These are phyloP conservation scores for Ambrosia hybrid DNA, from an alignment of 140 eudicot genomes.

Conservation along the genomic window DNA sequence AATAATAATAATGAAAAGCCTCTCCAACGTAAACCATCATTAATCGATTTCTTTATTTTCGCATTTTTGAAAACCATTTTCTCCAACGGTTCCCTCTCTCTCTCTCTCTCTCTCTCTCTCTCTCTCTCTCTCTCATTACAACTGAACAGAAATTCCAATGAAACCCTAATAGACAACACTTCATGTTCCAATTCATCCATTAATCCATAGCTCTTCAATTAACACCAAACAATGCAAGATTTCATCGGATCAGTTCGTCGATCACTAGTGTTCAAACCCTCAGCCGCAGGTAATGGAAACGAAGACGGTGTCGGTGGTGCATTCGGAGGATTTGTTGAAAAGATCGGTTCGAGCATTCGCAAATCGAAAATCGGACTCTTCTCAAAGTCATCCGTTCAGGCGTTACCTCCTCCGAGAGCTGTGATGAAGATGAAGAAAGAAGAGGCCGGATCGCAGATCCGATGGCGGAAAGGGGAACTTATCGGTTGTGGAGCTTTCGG, in stretches of 20 bases:
- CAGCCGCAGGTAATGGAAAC: slow-evolving; percentile 39
- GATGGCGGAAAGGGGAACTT: slow-evolving; percentile 95
- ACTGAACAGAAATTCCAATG: slow-evolving; percentile 5
- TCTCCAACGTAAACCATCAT: slow-evolving; percentile 30
- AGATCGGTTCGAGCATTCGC: slow-evolving; percentile 82
- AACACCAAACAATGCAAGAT: slow-evolving; percentile 58
- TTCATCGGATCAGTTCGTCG: slow-evolving; percentile 93
- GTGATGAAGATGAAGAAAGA: slow-evolving; percentile 20
- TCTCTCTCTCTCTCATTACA: neutral
- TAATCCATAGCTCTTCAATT: slow-evolving; percentile 4
- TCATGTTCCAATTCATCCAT: slow-evolving; percentile 21
- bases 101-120: slow-evolving; percentile 20
- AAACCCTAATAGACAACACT: neutral
- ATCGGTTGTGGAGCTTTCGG: slow-evolving; percentile 98
- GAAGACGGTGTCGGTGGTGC: slow-evolving; percentile 39
- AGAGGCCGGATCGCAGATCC: slow-evolving; percentile 62
- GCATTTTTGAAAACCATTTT: neutral
- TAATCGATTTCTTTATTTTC: slow-evolving; percentile 39
- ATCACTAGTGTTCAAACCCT: slow-evolving; percentile 81
- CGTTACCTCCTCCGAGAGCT: slow-evolving; percentile 56
- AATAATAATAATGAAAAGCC: slow-evolving; percentile 16
- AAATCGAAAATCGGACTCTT: slow-evolving; percentile 63
- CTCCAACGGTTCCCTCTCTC: slow-evolving; percentile 35
- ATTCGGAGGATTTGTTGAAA: slow-evolving; percentile 76
- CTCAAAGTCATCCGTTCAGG: slow-evolving; percentile 48